A percentile compares a stretch with the other conserved stretches of the same genome.
phyloP scores from a whole-genome alignment of 371 early-diverging fungal genomes.

The Rhizopus stolonifer region DNA sequence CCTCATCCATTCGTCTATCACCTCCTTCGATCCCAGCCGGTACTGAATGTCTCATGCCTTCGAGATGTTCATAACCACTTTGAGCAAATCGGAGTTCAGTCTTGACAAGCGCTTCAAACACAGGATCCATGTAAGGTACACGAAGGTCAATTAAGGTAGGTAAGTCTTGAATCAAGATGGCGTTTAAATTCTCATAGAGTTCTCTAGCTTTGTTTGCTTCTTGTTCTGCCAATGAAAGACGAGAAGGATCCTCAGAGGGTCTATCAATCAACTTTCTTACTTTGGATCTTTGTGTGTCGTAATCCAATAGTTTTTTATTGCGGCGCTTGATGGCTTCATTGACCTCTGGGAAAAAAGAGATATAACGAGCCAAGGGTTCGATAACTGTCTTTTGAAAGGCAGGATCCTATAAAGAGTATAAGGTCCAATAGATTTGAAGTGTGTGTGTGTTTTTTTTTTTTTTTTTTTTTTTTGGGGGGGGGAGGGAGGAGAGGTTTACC shows the following conservation, averaged over 20 bases:
- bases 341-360: slow-evolving; percentile 88
- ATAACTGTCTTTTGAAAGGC: slow-evolving; percentile 82
- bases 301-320: slow-evolving; percentile 85
- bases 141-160: slow-evolving; percentile 88
- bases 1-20: slow-evolving; percentile 71
- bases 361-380: slow-evolving; percentile 84
- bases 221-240: slow-evolving; percentile 76
- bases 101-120: slow-evolving; percentile 92
- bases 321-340: slow-evolving; percentile 90
- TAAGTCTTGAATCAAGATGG: slow-evolving; percentile 78
- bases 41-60: slow-evolving; percentile 48
- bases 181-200: slow-evolving; percentile 80
- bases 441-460: too few relatives aligned
- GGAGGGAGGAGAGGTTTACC: too few relatives aligned
- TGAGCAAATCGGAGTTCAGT: slow-evolving; percentile 83
- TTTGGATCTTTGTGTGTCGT: slow-evolving; percentile 75
- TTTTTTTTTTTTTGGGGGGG: too few relatives aligned
- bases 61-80: slow-evolving; percentile 72
- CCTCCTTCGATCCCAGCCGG: slow-evolving; percentile 52
- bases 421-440: too few relatives aligned
- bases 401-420: too few relatives aligned
- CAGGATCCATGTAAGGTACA: slow-evolving; percentile 88
- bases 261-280: slow-evolving; percentile 79
- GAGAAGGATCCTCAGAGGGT: slow-evolving; percentile 75
- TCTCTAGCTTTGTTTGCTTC: slow-evolving; percentile 76